phyloP scores from a whole-genome alignment of 2,329 filamentous ascomycete species.

The Monilinia polystroma region DNA sequence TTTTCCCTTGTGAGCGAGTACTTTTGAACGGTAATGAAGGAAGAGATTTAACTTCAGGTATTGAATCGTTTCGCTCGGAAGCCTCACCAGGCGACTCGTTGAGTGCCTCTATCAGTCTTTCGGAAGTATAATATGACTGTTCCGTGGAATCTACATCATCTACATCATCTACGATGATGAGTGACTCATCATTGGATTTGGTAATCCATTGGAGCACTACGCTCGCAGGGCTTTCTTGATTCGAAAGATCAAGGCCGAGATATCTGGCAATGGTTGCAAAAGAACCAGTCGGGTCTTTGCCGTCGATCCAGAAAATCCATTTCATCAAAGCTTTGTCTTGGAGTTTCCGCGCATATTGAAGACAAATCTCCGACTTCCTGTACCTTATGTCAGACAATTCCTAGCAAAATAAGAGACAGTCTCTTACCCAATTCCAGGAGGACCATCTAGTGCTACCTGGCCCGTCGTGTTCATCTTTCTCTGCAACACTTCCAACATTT shows the following conservation, averaged over 20 bases:
- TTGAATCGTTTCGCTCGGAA: not conserved
- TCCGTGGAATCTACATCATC: not conserved
- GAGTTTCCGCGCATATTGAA: slow-evolving; percentile 4
- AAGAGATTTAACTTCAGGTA: not conserved
- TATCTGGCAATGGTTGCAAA: slow-evolving; percentile 4
- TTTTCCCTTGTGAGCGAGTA: not conserved
- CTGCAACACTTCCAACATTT: not conserved
- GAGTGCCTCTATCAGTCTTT: not conserved
- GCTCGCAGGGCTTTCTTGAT: not conserved
- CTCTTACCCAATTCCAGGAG: not conserved
- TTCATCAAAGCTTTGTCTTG: not conserved
- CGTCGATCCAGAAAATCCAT: slow-evolving; percentile 4
- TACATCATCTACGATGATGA: slow-evolving; percentile 2
- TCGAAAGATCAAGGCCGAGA: slow-evolving; percentile 1
- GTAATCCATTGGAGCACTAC: not conserved
- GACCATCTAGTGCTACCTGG: not conserved
- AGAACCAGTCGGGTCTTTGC: not conserved
- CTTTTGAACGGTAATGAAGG: not conserved
- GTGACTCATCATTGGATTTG: not conserved
- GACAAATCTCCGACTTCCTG: not conserved
- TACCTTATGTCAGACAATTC: not conserved
- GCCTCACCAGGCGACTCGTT: not conserved
- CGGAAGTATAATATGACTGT: not conserved
- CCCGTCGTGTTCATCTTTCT: not conserved
- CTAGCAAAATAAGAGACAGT: not conserved